Evolutionary conservation across 1,139 yeast species (phyloP), one percentile per base, ranked within the genome.

Genomic region (Ashbya aceris): DNA sequence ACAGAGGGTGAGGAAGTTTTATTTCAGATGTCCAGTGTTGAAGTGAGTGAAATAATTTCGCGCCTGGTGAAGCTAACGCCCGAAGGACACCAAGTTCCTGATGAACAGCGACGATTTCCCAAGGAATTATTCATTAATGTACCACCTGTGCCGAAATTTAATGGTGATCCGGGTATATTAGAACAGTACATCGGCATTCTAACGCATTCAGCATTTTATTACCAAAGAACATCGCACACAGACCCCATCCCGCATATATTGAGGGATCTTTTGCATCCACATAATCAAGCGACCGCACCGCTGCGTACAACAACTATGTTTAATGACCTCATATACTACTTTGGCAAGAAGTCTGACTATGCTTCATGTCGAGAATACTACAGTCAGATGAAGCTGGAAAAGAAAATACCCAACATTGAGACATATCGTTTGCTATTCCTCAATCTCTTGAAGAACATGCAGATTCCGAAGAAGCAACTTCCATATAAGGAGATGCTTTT

Each of bases 241-340:
- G 56, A 57, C 38, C 48, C 65, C 2, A 56, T 67, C 4, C 62
- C 66, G 2, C 59, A 61, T 34, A 51, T 67, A 8, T 40, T 71
- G 7, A 53, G 64, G 39, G 68, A 68, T 38, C 45, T 71, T 33
- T 56, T 70, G 48, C 68, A 70, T 45, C 67, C 68, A 26, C 53
- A 63, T 30, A 71, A 70, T 45, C 46, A 58, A 2, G 57, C 52
- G 14, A 68, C 74, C 0, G 41, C 53, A 6, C 53, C 53, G 8
- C 48, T 61, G 13, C 55, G 66, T 26, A 67, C 70, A 2, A 51
- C 67, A 0, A 56, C 57, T 11, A 54, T 68, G 1, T 74, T 64
- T 50, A 74, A 76, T 49, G 67, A 67, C 45, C 61, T 70, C 36
- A 65, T 76, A 2, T 66, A 60, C 43, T 71, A 65, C 48, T 69